Percentiles rank a stretch among this genome's conserved stretches.
These are phyloP conservation scores for Fagus sylvatica DNA, from an alignment of 306 rosid genomes.

Conservation along the genomic window DNA sequence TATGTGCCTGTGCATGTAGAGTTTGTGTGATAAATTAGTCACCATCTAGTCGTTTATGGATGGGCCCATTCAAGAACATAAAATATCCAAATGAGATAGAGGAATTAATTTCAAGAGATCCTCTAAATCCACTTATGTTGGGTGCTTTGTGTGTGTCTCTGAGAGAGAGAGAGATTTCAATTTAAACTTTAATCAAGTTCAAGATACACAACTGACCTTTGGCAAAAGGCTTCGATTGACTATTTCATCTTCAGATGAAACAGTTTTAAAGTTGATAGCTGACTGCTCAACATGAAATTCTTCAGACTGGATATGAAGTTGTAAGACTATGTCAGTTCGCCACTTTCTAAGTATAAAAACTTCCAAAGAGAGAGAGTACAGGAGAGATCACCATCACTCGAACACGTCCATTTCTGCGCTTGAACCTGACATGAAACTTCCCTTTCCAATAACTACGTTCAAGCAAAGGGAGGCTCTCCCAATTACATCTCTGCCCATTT, in stretches of 20 bases:
- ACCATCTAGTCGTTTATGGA: too few relatives aligned
- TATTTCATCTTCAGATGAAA: constrained; percentile 51
- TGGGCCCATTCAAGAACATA: too few relatives aligned
- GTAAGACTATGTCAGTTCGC: constrained; percentile 23
- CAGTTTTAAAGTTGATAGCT: constrained; percentile 54
- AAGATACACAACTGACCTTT: constrained; percentile 58
- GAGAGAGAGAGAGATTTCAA: background rate
- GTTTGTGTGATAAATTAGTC: too few relatives aligned
- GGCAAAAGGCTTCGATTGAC: constrained; percentile 62
- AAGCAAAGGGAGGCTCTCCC: constrained; percentile 34
- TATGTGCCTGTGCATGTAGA: too few relatives aligned
- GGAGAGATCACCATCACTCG: constrained; percentile 65
- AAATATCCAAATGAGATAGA: too few relatives aligned
- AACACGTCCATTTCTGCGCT: constrained; percentile 96
- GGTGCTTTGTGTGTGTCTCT: background rate
- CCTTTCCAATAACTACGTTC: constrained; percentile 57
- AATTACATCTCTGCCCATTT: constrained; percentile 37
- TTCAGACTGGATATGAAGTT: constrained; percentile 51
- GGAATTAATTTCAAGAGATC: background rate
- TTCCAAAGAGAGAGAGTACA: constrained; percentile 13
- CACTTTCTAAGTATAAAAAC: constrained; percentile 13
- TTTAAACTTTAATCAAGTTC: constrained; percentile 16
- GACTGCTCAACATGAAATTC: constrained; percentile 55
- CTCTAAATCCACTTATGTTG: background rate
- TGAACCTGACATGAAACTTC: constrained; percentile 68